phyloP scores from a whole-genome alignment of 345 rosid species.

The Melaleuca quinquenervia region DNA sequence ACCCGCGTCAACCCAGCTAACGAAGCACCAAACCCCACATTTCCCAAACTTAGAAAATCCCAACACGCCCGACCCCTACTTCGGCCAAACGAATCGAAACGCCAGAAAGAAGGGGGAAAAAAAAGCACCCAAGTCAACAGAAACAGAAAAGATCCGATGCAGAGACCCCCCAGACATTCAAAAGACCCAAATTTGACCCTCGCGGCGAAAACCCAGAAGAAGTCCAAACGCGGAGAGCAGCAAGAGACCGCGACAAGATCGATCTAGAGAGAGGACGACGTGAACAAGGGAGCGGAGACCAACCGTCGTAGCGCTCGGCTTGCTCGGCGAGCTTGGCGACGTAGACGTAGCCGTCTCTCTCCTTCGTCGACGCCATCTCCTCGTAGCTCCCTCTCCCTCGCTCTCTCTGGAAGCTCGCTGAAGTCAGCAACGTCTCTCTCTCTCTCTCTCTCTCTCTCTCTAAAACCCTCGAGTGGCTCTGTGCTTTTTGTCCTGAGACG shows the following conservation, averaged over 20 bases:
- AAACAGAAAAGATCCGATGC: not conserved
- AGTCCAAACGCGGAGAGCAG: not conserved
- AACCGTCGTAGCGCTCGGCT: conserved; percentile 51
- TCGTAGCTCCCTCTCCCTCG: not conserved
- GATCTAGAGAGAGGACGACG: too few species aligned
- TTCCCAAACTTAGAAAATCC: not conserved
- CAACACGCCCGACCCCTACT: not conserved
- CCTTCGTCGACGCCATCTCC: conserved; percentile 21
- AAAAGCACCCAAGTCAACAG: not conserved
- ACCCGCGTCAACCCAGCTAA: not conserved
- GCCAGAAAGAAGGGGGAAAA: not conserved
- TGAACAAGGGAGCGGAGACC: too few species aligned
- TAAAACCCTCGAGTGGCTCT: not conserved
- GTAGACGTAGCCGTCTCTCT: conserved; percentile 35
- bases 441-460: not conserved
- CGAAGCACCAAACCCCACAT: not conserved
- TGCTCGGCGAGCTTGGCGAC: conserved; percentile 52
- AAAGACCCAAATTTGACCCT: not conserved
- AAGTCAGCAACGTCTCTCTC: not conserved
- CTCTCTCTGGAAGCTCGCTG: not conserved
- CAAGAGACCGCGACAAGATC: not conserved
- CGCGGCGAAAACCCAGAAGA: not conserved
- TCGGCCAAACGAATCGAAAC: not conserved
- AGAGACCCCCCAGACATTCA: not conserved
- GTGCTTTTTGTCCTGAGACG: not conserved